Evolutionary conservation across 2,329 filamentous ascomycete genomes (phyloP).

Genomic region (Fusarium compactum): DNA sequence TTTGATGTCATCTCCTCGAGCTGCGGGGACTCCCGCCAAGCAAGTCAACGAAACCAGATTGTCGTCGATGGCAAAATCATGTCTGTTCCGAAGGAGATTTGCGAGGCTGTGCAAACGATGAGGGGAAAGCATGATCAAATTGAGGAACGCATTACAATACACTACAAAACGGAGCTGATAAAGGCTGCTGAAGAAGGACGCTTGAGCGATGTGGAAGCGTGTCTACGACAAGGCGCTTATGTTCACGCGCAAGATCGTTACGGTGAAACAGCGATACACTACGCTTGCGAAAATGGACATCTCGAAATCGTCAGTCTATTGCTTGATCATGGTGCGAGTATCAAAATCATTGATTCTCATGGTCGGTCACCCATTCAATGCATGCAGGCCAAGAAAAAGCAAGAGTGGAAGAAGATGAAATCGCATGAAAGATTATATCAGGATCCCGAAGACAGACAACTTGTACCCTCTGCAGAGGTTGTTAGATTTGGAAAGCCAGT

Average conservation of each 20-base stretch:
- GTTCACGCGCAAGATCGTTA: not conserved
- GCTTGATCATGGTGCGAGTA: not conserved
- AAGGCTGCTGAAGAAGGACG: not conserved
- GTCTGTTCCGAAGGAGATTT: not conserved
- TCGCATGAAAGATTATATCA: not conserved
- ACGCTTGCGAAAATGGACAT: not conserved
- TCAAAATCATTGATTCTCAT: not conserved
- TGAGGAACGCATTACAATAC: not conserved
- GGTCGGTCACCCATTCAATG: not conserved
- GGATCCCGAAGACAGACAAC: not conserved
- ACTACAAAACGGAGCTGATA: not conserved
- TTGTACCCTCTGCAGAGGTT: not conserved
- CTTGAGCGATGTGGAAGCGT: not conserved
- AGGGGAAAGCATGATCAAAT: not conserved
- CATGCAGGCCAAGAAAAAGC: not conserved
- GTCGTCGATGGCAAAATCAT: not conserved
- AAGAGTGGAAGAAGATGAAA: not conserved
- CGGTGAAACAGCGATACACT: not conserved
- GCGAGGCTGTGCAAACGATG: not conserved
- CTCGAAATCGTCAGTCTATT: not conserved
- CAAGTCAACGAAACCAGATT: not conserved
- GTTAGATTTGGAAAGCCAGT: not conserved
- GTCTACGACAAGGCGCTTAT: not conserved
- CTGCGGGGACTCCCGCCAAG: not conserved
- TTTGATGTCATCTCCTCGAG: not conserved